Evolutionary conservation across 768 basidiomycete species (phyloP).

Genomic region (Trametes punicea): DNA sequence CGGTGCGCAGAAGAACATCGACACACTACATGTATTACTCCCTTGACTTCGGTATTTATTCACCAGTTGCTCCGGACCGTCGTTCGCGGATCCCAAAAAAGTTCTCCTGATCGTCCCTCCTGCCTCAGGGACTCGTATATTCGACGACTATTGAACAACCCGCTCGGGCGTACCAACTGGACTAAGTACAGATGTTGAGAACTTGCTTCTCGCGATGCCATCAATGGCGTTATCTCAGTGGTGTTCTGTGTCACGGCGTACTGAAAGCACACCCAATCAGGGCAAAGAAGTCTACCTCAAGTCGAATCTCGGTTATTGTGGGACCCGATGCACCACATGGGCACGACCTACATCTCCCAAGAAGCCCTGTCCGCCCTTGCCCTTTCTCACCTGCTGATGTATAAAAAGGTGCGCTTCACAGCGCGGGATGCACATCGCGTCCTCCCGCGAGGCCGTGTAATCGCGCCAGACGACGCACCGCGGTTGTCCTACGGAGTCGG

Average conservation of each 20-base stretch:
- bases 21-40: slow-evolving; percentile 15
- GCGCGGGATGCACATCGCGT: too few relatives aligned
- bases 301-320: background rate
- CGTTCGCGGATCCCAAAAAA: background rate
- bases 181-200: background rate
- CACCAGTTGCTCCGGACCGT: slow-evolving; percentile 5
- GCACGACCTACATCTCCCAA: background rate
- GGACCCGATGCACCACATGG: slow-evolving; percentile 6
- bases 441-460: too few relatives aligned
- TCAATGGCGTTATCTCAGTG: slow-evolving; percentile 5
- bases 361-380: background rate
- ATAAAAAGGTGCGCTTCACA: too few relatives aligned
- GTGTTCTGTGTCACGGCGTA: background rate
- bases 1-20: slow-evolving; percentile 15
- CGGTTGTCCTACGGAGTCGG: background rate
- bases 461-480: too few relatives aligned
- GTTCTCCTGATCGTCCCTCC: slow-evolving; percentile 1
- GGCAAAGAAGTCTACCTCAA: background rate
- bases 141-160: too few relatives aligned
- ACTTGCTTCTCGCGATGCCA: background rate
- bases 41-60: slow-evolving; percentile 19
- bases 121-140: too few relatives aligned
- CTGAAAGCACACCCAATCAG: background rate
- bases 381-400: slow-evolving; percentile 12
- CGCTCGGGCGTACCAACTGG: background rate